Percentiles rank a stretch among this genome's conserved stretches.
phyloP scores from a whole-genome alignment of 106 monocot species.

The Phalaenopsis aphrodite region DNA sequence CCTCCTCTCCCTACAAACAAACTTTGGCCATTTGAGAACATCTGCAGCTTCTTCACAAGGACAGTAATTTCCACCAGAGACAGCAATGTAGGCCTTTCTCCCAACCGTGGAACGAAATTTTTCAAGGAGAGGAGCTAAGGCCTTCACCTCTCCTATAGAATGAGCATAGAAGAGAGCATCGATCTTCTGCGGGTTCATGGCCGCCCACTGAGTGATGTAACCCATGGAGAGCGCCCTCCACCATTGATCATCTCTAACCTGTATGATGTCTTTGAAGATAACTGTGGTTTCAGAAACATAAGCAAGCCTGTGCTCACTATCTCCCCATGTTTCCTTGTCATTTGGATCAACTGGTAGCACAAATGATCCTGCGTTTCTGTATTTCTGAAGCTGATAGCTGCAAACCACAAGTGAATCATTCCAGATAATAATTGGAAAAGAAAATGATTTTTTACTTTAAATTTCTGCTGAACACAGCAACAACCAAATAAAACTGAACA shows the following conservation, averaged over 20 bases:
- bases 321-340: slow-evolving; percentile 96
- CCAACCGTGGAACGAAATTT: slow-evolving; percentile 63
- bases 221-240: slow-evolving; percentile 83
- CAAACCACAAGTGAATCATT: slow-evolving; percentile 4
- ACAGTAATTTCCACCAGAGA: slow-evolving; percentile 76
- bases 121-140: slow-evolving; percentile 75
- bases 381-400: slow-evolving; percentile 98
- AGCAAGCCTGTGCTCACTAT: slow-evolving; percentile 98
- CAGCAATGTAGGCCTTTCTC: slow-evolving; percentile 82
- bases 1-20: slow-evolving; percentile 83
- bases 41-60: slow-evolving; percentile 66
- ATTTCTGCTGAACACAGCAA: not conserved
- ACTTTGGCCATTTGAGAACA: slow-evolving; percentile 72
- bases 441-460: not conserved
- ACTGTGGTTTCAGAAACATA: slow-evolving; percentile 95
- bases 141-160: slow-evolving; percentile 55
- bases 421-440: not conserved
- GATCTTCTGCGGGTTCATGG: slow-evolving; percentile 91
- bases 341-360: slow-evolving; percentile 83
- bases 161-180: slow-evolving; percentile 96
- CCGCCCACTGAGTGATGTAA: slow-evolving; percentile 93
- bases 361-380: slow-evolving; percentile 85
- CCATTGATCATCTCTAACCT: slow-evolving; percentile 95
- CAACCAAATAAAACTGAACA: not conserved
- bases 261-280: slow-evolving; percentile 88